Conservation (phyloP, 768 basidiomycete genomes). For the Fistulinella prunicolor region DNA sequence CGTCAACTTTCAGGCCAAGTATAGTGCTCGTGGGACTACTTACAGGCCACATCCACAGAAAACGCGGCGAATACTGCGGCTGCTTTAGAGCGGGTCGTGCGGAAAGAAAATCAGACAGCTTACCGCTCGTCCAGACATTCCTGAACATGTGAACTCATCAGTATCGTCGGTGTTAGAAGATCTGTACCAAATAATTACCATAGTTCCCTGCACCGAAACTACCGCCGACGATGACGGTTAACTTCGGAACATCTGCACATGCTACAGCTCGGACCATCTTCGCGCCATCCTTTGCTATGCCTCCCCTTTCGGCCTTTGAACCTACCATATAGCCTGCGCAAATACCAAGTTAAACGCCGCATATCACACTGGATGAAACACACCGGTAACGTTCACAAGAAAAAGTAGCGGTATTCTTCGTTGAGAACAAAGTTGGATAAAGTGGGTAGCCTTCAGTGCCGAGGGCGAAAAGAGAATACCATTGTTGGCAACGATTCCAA, state of each 20-base stretch:
- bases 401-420: conserved; percentile 86
- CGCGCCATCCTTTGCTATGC: conserved; percentile 91
- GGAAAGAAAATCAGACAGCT: conserved; percentile 31
- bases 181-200: conserved; percentile 43
- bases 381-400: conserved; percentile 92
- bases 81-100: conserved; percentile 4
- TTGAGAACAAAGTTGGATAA: conserved; percentile 92
- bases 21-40: conserved; percentile 29
- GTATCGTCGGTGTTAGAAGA: conserved; percentile 4
- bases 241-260: conserved; percentile 90
- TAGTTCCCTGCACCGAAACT: conserved; percentile 96
- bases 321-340: conserved; percentile 88
- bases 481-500: conserved; percentile 92
- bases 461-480: conserved; percentile 94
- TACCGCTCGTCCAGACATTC: conserved; percentile 91
- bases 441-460: conserved; percentile 91
- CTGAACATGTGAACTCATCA: conserved; percentile 38
- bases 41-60: conserved; percentile 99
- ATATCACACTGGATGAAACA: conserved; percentile 1
- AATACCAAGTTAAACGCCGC: conserved; percentile 2
- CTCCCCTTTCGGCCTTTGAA: conserved; percentile 89
- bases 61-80: conserved; percentile 82
- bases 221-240: conserved; percentile 90
- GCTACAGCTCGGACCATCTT: conserved; percentile 98
- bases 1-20: conserved; percentile 10